Evolutionary conservation across 306 rosid species (phyloP).

Genomic region (Citrullus amarus): DNA sequence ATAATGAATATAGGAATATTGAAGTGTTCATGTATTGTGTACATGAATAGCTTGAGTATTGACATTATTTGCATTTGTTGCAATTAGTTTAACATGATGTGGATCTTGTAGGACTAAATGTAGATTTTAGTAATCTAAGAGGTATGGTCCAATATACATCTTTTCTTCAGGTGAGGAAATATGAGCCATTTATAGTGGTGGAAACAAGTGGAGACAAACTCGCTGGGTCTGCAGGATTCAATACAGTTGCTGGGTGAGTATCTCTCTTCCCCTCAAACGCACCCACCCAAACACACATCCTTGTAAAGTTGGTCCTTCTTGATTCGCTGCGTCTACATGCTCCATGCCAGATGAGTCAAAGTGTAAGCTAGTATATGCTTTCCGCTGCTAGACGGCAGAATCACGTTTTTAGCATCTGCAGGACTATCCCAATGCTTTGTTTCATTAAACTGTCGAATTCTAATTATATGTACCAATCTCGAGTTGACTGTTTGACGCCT

Average conservation of each 20-base stretch:
- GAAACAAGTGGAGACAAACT: constrained; percentile 75
- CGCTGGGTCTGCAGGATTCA: constrained; percentile 68
- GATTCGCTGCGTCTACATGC: neutral
- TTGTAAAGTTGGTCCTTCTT: neutral
- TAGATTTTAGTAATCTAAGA: neutral
- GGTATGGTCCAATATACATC: neutral
- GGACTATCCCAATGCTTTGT: no score
- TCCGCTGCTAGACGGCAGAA: neutral
- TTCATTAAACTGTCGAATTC: no score
- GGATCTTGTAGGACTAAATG: neutral
- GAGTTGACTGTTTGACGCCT: no score
- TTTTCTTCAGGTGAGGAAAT: constrained; percentile 57
- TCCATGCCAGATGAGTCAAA: neutral
- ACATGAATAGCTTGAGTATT: neutral
- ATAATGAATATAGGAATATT: neutral
- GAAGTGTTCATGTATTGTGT: neutral
- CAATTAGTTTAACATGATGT: neutral
- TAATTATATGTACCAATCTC: no score
- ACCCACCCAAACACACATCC: neutral
- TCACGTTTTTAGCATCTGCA: no score
- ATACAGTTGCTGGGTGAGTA: constrained; percentile 71
- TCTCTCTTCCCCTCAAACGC: neutral
- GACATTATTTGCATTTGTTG: neutral
- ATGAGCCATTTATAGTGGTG: constrained; percentile 55
- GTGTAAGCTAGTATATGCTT: neutral